Conservation (phyloP, 2,329 filamentous ascomycete genomes). For the Neonectria coccinea region DNA sequence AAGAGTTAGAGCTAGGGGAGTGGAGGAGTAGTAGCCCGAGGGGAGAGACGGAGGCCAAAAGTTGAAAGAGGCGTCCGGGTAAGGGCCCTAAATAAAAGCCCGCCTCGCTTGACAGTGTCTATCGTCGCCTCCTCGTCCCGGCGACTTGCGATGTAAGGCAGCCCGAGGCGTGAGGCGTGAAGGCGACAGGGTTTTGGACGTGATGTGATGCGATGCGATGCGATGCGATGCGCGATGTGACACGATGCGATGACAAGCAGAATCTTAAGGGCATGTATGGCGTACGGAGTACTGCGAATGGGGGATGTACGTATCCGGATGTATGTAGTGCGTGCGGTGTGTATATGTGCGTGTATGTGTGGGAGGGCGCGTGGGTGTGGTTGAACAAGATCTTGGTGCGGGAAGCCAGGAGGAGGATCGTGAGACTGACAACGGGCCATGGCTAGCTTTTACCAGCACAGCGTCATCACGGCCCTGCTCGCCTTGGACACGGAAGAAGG, state of each 20-base stretch:
- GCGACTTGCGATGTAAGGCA: constrained; percentile 26
- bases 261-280: constrained; percentile 36
- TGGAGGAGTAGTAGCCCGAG: neutral
- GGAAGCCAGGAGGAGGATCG: constrained; percentile 23
- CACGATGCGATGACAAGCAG: constrained; percentile 26
- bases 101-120: constrained; percentile 27
- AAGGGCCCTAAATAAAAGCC: constrained; percentile 18
- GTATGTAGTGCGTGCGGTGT: constrained; percentile 18
- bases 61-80: constrained; percentile 28
- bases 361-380: constrained; percentile 16
- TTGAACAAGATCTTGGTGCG: constrained; percentile 22
- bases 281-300: constrained; percentile 1
- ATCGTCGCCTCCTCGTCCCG: constrained; percentile 36
- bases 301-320: neutral
- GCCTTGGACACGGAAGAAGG: neutral
- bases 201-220: constrained; percentile 37
- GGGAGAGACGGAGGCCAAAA: neutral
- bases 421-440: constrained; percentile 27
- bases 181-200: constrained; percentile 24
- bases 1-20: neutral
- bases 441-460: constrained; percentile 27
- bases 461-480: constrained; percentile 27
- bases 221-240: constrained; percentile 28
- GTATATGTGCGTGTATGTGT: constrained; percentile 5
- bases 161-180: constrained; percentile 27